Evolutionary conservation across 1,139 yeast species (phyloP), one percentile per base, ranked within the genome.

Genomic region (Kodamaea sp.): DNA sequence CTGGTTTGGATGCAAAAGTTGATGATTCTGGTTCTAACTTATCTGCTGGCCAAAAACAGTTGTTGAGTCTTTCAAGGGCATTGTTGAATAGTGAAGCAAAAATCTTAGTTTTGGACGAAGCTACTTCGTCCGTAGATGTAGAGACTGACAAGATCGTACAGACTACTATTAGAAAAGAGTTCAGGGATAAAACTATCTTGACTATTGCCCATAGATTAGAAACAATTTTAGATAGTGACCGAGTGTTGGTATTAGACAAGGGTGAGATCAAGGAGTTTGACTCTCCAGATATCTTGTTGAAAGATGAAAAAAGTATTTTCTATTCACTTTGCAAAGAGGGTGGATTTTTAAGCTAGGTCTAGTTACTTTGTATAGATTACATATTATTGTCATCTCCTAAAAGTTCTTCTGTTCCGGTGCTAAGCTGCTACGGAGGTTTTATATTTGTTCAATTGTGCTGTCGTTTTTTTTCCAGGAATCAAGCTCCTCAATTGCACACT

Each of bases 181-280:
- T 85, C 55, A 65, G 61, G 32, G 70, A 79, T 41, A 72, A 81
- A 50, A 85, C 94, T 0, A 83, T 85, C 40, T 59, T 85, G 32
- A 84, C 94, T 0, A 83, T 85, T 47, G 95, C 95, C 0, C 95
- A 85, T 51, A 69, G 96, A 39, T 68, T 87, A 35, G 87, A 86
- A 46, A 86, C 95, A 0, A 84, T 87, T 33, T 63, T 85, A 70
- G 92, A 84, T 48, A 79, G 83, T 49, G 95, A 87, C 49, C 70
- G 73, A 37, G 82, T 87, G 29, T 60, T 83, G 29, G 83, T 83
- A 3, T 62, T 86, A 39, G 89, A 83, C 29, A 63, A 68, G 22
- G 95, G 95, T 7, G 63, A 66, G 39, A 73, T 84, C 5, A 71
- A 69, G 23, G 95, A 86, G 57, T 84, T 79, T 57, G 95, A 80